Base-by-base conservation (phyloP, 2,329 filamentous ascomycete species). In the Trichoderma hamatum region DNA sequence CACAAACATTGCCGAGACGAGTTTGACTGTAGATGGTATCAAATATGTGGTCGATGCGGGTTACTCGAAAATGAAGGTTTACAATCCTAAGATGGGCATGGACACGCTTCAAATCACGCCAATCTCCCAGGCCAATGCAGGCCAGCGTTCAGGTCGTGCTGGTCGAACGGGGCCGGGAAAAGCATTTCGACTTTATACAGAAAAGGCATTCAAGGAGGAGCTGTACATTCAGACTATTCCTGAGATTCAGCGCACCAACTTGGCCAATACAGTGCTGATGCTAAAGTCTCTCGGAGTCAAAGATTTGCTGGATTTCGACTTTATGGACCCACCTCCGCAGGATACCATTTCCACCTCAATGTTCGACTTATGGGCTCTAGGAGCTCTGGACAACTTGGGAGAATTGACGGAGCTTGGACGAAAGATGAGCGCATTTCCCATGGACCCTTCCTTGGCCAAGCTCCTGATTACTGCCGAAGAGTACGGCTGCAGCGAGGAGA, bases 21-120 rank as follows among this genome's bases (percentile, higher is more conserved):
- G 94, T 84, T 84, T 99, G 82, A 99, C 96, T 0, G 96, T 99
- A 6, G 96, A 99, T 77, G 96, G 96, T 73, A 99, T 99, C 80
- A 98, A 98, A 91, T 99, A 97, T 75, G 96, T 99, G 26, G 96
- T 99, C 5, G 96, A 99, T 78, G 90, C 93, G 1, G 96, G 96
- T 0, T 99, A 95, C 79, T 97, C 94, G 2, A 99, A 99, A 79
- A 88, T 98, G 77, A 99, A 99, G 78, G 96, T 99, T 5, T 99
- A 98, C 81, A 99, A 99, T 75, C 94, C 96, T 6, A 92, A 94
- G 65, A 98, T 99, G 93, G 96, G 96, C 69, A 99, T 99, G 96
- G 96, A 99, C 76, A 97, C 95, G 0, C 87, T 99, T 16, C 96
- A 98, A 76, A 97, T 99, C 73, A 99, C 96, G 0, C 96, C 96